These are phyloP conservation scores for Penicillium cinerascens DNA, from an alignment of 495 filamentous ascomycete species.

Conservation along the genomic window DNA sequence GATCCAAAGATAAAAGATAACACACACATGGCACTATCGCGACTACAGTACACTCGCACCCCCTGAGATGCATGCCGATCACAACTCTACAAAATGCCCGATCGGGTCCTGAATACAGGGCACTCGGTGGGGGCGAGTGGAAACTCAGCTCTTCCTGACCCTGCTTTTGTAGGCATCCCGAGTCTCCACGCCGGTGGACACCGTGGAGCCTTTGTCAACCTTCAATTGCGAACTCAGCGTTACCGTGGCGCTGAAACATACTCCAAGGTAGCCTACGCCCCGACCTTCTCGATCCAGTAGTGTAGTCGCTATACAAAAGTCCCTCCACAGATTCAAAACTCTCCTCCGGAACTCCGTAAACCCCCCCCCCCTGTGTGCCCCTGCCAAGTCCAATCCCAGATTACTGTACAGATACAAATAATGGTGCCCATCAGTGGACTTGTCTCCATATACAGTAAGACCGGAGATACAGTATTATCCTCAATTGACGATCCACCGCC, in stretches of 20 bases:
- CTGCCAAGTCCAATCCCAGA: not conserved
- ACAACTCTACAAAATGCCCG: not conserved
- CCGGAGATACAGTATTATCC: not conserved
- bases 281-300: not conserved
- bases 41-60: too few relatives aligned
- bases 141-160: conserved; percentile 2
- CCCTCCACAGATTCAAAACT: not conserved
- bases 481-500: not conserved
- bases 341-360: not conserved
- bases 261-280: too few relatives aligned
- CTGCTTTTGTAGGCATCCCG: not conserved
- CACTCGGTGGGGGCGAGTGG: not conserved
- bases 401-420: not conserved
- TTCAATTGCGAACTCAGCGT: not conserved
- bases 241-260: not conserved
- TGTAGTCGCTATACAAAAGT: not conserved
- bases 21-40: too few relatives aligned
- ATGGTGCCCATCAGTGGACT: not conserved
- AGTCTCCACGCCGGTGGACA: not conserved
- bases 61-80: not conserved
- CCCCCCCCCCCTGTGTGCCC: not conserved
- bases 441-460: not conserved
- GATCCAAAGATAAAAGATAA: not conserved
- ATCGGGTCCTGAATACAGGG: not conserved
- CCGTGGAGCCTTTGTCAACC: not conserved